A percentile compares a stretch with the other conserved stretches of the same genome.
Evolutionary conservation across 2,329 filamentous ascomycete genomes (phyloP).

Genomic region (Aspergillus costaricaensis): DNA sequence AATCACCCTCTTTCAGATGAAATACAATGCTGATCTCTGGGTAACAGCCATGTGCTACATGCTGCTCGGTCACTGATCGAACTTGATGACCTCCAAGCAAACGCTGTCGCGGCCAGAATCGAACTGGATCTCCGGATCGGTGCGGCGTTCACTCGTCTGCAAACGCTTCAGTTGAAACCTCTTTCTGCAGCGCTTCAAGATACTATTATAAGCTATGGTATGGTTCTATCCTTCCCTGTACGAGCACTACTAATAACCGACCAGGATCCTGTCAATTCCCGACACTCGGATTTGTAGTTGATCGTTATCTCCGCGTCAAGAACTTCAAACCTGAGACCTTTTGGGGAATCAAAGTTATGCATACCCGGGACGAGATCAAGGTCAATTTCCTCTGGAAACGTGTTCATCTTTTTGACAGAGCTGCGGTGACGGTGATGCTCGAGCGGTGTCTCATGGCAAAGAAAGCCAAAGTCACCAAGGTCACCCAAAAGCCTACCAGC

Average conservation of each 20-base stretch:
- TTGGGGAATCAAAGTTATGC: slow-evolving; percentile 86
- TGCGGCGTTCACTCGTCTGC: slow-evolving; percentile 85
- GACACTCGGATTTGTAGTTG: slow-evolving; percentile 93
- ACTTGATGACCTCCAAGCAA: slow-evolving; percentile 81
- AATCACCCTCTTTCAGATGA: neutral
- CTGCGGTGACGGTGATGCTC: slow-evolving; percentile 76
- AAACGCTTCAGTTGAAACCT: slow-evolving; percentile 74
- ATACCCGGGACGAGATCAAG: slow-evolving; percentile 73
- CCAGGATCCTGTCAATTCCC: slow-evolving; percentile 92
- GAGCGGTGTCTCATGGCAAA: slow-evolving; percentile 80
- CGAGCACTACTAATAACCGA: neutral
- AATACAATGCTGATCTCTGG: neutral
- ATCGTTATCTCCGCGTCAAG: slow-evolving; percentile 88
- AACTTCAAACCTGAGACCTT: slow-evolving; percentile 93
- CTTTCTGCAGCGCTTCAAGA: slow-evolving; percentile 68
- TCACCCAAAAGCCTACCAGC: slow-evolving; percentile 85
- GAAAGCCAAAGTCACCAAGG: slow-evolving; percentile 76
- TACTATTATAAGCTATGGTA: slow-evolving; percentile 78
- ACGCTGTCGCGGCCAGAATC: slow-evolving; percentile 84
- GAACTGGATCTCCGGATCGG: slow-evolving; percentile 92
- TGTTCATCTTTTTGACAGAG: slow-evolving; percentile 82
- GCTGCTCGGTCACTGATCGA: slow-evolving; percentile 76
- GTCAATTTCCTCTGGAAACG: slow-evolving; percentile 85
- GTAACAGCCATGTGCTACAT: slow-evolving; percentile 76
- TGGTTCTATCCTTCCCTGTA: slow-evolving; percentile 15